Percentiles rank a stretch among this genome's conserved stretches.
Conservation (phyloP, 2,329 filamentous ascomycete species). For the Colletotrichum simmondsii region DNA sequence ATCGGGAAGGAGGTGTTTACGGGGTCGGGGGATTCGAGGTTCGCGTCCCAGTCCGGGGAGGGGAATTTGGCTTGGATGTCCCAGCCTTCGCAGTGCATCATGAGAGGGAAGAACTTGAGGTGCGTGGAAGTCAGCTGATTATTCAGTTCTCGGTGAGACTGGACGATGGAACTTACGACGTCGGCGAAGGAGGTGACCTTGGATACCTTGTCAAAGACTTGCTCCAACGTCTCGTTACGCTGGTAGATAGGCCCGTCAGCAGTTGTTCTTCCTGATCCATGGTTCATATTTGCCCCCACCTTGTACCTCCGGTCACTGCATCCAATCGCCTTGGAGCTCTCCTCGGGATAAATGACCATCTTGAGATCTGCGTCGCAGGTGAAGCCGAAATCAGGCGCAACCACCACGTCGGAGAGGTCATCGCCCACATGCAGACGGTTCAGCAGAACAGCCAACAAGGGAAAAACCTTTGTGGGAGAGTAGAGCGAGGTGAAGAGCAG, state of each 20-base stretch:
- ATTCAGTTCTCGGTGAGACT: too few species aligned
- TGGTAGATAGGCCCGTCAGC: conserved; percentile 16
- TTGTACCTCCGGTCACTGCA: conserved; percentile 46
- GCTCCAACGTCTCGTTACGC: conserved; percentile 45
- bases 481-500: conserved; percentile 50
- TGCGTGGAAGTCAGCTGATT: conserved; percentile 20
- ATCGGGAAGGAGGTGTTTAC: conserved; percentile 61
- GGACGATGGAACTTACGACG: conserved; percentile 40
- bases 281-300: neutral
- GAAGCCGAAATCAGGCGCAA: conserved; percentile 26
- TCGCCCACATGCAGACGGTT: conserved; percentile 41
- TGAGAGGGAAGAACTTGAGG: conserved; percentile 44
- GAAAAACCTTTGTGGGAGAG: conserved; percentile 43
- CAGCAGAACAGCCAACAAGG: conserved; percentile 46
- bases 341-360: conserved; percentile 19
- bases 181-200: conserved; percentile 48
- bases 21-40: conserved; percentile 36
- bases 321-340: conserved; percentile 37
- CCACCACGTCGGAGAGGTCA: conserved; percentile 18
- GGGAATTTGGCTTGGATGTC: conserved; percentile 44
- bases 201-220: conserved; percentile 43
- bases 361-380: conserved; percentile 24
- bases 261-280: too few species aligned
- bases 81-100: conserved; percentile 48
- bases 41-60: conserved; percentile 41